A percentile compares a stretch with the other conserved stretches of the same genome.
Conservation (phyloP, 805 yeast species). For the Scheffersomyces amazonensis region DNA sequence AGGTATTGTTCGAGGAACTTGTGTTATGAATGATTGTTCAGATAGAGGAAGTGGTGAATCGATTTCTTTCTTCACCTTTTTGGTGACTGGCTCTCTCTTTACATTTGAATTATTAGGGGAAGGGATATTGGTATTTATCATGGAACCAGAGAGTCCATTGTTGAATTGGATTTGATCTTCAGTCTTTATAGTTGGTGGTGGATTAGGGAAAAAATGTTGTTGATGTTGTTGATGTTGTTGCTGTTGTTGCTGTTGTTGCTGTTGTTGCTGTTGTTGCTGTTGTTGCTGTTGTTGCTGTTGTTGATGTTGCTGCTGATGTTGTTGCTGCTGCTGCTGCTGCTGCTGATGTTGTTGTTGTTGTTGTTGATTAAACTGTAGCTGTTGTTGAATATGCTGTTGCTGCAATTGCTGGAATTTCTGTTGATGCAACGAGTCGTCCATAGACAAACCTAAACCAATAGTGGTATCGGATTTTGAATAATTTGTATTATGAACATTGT, state of each 20-base stretch:
- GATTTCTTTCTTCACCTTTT: not conserved
- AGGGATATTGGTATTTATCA: too few relatives aligned
- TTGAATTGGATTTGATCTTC: too few relatives aligned
- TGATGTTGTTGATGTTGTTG: not conserved
- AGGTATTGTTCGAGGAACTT: not conserved
- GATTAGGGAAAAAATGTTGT: not conserved
- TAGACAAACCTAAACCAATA: not conserved
- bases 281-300: not conserved
- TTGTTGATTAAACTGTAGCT: not conserved
- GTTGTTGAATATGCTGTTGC: slow-evolving; percentile 1
- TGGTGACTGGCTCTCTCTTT: too few relatives aligned
- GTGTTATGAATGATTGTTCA: not conserved
- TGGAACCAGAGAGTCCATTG: too few relatives aligned
- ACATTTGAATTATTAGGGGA: too few relatives aligned
- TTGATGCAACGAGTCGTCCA: not conserved
- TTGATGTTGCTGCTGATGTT: not conserved
- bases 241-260: not conserved
- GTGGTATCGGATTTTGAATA: not conserved
- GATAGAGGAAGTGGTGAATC: not conserved
- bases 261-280: not conserved
- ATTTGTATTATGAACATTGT: not conserved
- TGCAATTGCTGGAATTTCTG: not conserved
- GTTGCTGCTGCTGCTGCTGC: not conserved
- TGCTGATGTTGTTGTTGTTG: not conserved
- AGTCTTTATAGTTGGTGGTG: too few relatives aligned